These are phyloP conservation scores for Phaeosphaeria sp. DNA, from an alignment of 2,329 filamentous ascomycete genomes.

Conservation along the genomic window DNA sequence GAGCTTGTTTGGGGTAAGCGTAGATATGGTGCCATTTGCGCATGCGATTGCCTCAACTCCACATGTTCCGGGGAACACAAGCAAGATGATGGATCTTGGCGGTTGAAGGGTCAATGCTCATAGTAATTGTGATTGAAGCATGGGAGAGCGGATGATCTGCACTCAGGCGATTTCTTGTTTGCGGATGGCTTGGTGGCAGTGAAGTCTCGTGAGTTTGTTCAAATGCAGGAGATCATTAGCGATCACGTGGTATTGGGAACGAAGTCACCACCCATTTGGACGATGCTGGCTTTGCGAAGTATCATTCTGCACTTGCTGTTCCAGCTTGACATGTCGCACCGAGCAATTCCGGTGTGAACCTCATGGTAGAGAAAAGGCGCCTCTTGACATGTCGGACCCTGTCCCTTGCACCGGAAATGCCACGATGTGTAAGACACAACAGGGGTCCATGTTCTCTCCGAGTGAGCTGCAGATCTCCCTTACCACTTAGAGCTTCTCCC, in stretches of 20 bases:
- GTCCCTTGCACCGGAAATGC: not conserved
- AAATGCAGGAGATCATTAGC: not conserved
- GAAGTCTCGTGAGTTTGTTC: too few relatives aligned
- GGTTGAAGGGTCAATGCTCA: not conserved
- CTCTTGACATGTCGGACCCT: not conserved
- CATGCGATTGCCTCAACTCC: constrained; percentile 17
- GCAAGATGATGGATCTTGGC: not conserved
- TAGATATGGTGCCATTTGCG: constrained; percentile 20
- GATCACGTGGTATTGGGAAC: not conserved
- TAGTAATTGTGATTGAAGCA: not conserved
- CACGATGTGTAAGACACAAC: not conserved
- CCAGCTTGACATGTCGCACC: not conserved
- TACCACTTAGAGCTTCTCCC: not conserved
- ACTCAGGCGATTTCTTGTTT: too few relatives aligned
- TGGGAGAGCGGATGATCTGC: not conserved
- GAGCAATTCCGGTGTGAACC: not conserved
- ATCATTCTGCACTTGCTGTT: not conserved
- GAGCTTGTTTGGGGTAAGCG: constrained; percentile 9
- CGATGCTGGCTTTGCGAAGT: too few relatives aligned
- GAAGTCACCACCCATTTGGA: too few relatives aligned
- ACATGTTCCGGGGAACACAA: not conserved
- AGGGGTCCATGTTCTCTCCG: not conserved
- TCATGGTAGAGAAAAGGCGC: not conserved
- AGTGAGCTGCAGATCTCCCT: not conserved
- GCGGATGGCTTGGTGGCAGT: too few relatives aligned